These are phyloP conservation scores for Suillus americanus DNA, from an alignment of 768 basidiomycete genomes.

Conservation along the genomic window DNA sequence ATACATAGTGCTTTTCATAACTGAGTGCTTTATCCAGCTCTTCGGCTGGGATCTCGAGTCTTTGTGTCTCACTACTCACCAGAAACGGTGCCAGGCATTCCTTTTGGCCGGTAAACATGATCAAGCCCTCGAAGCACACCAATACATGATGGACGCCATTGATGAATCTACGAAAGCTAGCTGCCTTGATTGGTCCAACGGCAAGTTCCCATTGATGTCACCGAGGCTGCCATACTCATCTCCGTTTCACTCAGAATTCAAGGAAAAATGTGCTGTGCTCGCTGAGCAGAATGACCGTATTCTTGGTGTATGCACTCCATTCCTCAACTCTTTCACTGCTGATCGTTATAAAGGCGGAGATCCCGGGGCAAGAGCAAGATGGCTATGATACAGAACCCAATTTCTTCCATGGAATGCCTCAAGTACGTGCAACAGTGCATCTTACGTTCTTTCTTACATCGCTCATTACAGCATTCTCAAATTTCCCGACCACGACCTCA, in stretches of 20 bases:
- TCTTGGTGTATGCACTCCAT: not conserved
- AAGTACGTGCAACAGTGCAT: not conserved
- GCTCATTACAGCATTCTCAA: not conserved
- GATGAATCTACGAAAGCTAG: not conserved
- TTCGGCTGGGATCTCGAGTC: not conserved
- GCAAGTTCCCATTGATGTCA: not conserved
- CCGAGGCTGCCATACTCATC: not conserved
- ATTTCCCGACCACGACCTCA: not conserved
- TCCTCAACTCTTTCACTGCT: not conserved
- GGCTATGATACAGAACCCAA: not conserved
- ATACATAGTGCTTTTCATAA: not conserved
- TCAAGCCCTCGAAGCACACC: not conserved
- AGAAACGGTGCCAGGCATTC: not conserved
- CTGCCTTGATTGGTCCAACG: not conserved
- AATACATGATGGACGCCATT: not conserved
- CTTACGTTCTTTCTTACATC: not conserved
- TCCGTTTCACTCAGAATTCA: not conserved
- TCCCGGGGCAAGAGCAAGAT: not conserved
- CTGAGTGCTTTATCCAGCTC: not conserved
- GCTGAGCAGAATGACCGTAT: not conserved
- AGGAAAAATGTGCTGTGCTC: not conserved
- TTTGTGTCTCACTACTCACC: not conserved
- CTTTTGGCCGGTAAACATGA: not conserved
- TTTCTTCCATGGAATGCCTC: not conserved
- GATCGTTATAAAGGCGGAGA: not conserved